Evolutionary conservation across 495 filamentous ascomycete genomes (phyloP).

Genomic region (Elasticomyces elasticus): DNA sequence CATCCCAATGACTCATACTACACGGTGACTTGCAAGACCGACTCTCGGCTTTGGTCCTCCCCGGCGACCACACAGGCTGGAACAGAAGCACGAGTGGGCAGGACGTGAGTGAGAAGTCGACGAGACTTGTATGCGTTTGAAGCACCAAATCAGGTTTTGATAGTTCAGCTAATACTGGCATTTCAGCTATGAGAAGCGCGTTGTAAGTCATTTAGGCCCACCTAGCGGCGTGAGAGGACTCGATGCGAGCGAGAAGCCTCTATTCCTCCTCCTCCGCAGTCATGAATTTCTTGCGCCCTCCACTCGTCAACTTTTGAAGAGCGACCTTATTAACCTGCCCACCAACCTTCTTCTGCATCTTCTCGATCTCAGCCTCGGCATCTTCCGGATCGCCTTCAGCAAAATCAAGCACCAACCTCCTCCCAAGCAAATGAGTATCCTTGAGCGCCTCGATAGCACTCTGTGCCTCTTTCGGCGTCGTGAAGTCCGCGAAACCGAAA

Average conservation of each 20-base stretch:
- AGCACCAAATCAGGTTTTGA: no score
- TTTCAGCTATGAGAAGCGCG: no score
- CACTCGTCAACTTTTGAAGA: constrained; percentile 72
- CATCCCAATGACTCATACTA: no score
- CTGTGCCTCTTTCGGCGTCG: constrained; percentile 81
- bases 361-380: constrained; percentile 88
- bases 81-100: no score
- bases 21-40: no score
- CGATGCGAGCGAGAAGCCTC: background rate
- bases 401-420: constrained; percentile 81
- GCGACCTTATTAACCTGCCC: constrained; percentile 80
- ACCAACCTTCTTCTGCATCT: constrained; percentile 89
- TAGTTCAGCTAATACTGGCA: no score
- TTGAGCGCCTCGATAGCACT: constrained; percentile 84
- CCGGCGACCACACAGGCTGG: no score
- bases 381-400: constrained; percentile 75
- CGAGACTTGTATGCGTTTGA: no score
- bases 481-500: constrained; percentile 95
- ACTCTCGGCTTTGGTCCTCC: no score
- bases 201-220: no score
- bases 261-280: constrained; percentile 58
- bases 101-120: no score
- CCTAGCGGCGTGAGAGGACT: no score
- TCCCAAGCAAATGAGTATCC: constrained; percentile 86
- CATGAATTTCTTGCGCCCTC: constrained; percentile 77